Evolutionary conservation across 805 yeast genomes (phyloP), one percentile per base, ranked within the genome.

Genomic region (Blastobotrys robertii): DNA sequence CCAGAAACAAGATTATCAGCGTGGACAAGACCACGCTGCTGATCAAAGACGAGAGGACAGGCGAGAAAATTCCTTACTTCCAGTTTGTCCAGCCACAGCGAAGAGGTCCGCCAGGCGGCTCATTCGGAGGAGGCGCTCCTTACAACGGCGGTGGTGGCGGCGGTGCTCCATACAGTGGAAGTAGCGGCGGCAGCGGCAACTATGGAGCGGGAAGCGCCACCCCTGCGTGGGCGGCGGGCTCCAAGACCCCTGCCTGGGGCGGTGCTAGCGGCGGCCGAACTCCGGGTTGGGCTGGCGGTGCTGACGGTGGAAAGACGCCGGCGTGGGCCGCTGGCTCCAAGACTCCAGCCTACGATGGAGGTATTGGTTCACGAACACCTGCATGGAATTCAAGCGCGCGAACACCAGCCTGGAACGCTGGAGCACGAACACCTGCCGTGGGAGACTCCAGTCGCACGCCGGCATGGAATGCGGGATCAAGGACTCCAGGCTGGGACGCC

Each of bases 1-100:
- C 96, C 22, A 88, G 88, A 52, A 80, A 81, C 58, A 92, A 90
- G 61, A 84, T 83, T 46, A 78, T 88, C 48, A 84, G 90, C 45
- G 84, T 92, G 30, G 81, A 79, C 54, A 88, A 88, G 57, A 72
- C 75, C 30, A 84, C 81, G 57, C 70, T 92, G 55, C 74, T 85
- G 50, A 90, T 86, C 55, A 74, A 73, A 43, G 75, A 82, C 39
- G 79, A 76, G 44, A 67, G 35, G 35, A 15, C 15, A 15, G 16
- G 59, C 33, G 42, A 45, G 30, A 78, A 72, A 50, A 73, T 85
- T 45, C 81, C 94, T 13, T 86, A 84, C 59, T 81, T 82, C 53
- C 84, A 86, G 50, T 82, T 84, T 53, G 72, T 85, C n/a, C 41
- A 54, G 40, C 47, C 40, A 30, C 46, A 42, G 30, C 44, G 42